Evolutionary conservation across 2,329 filamentous ascomycete species (phyloP).

Genomic region (Tolypocladium endophyticum): DNA sequence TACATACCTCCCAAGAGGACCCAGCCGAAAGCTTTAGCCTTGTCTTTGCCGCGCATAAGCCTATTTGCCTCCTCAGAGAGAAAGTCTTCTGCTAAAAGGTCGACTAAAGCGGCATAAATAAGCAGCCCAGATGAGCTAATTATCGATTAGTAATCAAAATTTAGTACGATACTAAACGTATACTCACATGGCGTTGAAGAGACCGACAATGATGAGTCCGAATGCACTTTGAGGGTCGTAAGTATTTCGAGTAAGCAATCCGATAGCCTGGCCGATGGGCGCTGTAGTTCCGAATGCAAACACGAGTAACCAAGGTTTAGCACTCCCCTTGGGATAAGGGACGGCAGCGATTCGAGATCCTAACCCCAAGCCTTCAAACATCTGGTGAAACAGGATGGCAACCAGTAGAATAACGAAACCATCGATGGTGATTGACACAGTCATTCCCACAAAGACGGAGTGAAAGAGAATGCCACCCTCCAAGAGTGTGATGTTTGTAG

Average conservation of each 20-base stretch:
- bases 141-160: conserved; percentile 3
- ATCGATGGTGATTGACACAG: conserved; percentile 57
- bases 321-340: conserved; percentile 43
- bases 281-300: conserved; percentile 53
- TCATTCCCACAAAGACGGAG: conserved; percentile 67
- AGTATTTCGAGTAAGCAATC: conserved; percentile 41
- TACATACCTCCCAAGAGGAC: conserved; percentile 39
- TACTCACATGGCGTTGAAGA: conserved; percentile 54
- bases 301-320: conserved; percentile 50
- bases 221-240: conserved; percentile 56
- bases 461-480: conserved; percentile 74
- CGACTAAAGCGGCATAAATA: conserved; percentile 52
- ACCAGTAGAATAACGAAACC: conserved; percentile 57
- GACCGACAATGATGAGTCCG: conserved; percentile 52
- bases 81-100: conserved; percentile 55
- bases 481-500: conserved; percentile 63
- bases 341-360: conserved; percentile 62
- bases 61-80: conserved; percentile 44
- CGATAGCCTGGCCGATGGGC: conserved; percentile 55
- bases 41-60: conserved; percentile 40
- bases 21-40: conserved; percentile 40
- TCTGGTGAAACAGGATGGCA: conserved; percentile 63
- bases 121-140: conserved; percentile 46
- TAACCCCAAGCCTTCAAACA: conserved; percentile 58
- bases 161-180: not conserved